phyloP scores from a whole-genome alignment of 2,329 filamentous ascomycete species.

The Pseudophaeomoniella oleicola region DNA sequence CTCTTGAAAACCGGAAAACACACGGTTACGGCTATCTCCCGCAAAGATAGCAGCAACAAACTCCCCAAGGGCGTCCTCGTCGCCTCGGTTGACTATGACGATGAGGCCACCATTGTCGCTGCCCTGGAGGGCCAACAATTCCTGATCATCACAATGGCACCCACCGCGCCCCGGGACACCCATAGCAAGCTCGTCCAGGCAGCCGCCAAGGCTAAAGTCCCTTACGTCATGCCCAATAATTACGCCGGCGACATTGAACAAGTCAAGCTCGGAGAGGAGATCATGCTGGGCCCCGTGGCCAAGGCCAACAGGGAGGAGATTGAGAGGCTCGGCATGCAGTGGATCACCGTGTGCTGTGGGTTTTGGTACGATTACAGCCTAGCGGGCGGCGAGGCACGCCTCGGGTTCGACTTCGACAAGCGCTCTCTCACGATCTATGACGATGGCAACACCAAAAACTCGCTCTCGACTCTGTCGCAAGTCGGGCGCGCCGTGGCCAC shows the following conservation, averaged over 20 bases:
- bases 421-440: slow-evolving; percentile 27
- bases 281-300: slow-evolving; percentile 18
- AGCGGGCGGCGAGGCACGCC: slow-evolving; percentile 7
- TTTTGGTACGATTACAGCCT: slow-evolving; percentile 2
- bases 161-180: slow-evolving; percentile 27
- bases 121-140: slow-evolving; percentile 42
- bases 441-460: slow-evolving; percentile 37
- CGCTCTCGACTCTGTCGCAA: slow-evolving; percentile 41
- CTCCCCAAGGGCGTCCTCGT: slow-evolving; percentile 29
- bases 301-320: slow-evolving; percentile 21
- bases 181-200: slow-evolving; percentile 38
- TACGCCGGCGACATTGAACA: slow-evolving; percentile 18
- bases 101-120: slow-evolving; percentile 28
- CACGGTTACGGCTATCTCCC: slow-evolving; percentile 36
- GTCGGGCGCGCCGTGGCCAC: slow-evolving; percentile 30
- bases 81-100: slow-evolving; percentile 27
- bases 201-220: slow-evolving; percentile 39
- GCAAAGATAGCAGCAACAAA: slow-evolving; percentile 23
- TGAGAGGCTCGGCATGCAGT: slow-evolving; percentile 25
- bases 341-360: slow-evolving; percentile 31
- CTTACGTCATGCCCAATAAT: slow-evolving; percentile 41
- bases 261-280: slow-evolving; percentile 19
- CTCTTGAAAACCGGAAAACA: slow-evolving; percentile 36
- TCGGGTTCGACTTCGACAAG: slow-evolving; percentile 27
- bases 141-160: slow-evolving; percentile 42